Conservation (phyloP, 192 early-diverging fungal species). For the Glomus cerebriforme region DNA sequence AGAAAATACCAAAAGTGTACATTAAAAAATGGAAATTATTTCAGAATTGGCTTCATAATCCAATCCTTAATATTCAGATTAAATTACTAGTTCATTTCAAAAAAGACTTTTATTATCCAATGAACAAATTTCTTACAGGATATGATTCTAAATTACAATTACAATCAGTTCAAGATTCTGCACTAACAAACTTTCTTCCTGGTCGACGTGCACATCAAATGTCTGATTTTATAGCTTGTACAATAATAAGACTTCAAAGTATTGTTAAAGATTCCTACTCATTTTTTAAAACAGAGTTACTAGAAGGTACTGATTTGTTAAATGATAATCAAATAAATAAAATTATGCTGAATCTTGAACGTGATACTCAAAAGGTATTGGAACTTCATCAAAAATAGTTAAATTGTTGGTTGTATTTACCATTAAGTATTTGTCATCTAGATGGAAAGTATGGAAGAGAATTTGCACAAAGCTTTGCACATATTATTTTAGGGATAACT, state of each 20-base stretch:
- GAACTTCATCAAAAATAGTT: too few relatives aligned
- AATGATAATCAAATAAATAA: background rate
- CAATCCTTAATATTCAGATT: background rate
- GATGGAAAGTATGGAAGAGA: too few relatives aligned
- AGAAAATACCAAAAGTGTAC: background rate
- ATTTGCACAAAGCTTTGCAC: too few relatives aligned
- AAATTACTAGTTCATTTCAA: background rate
- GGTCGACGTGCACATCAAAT: background rate
- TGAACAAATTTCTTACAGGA: background rate
- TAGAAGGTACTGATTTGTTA: background rate
- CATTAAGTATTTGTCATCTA: too few relatives aligned
- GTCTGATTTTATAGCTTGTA: background rate
- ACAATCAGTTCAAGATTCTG: background rate
- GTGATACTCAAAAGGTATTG: too few relatives aligned
- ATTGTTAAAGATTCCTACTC: background rate
- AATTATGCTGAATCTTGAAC: too few relatives aligned
- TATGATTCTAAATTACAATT: background rate
- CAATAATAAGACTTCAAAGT: background rate
- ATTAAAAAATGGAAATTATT: background rate
- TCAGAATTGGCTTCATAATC: background rate
- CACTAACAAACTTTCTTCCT: background rate
- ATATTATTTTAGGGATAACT: too few relatives aligned
- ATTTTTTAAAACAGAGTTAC: background rate
- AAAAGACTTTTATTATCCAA: background rate
- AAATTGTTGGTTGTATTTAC: too few relatives aligned